Evolutionary conservation across 108 stramenopile species (phyloP).

Genomic region (Parietichytrium sp.): DNA sequence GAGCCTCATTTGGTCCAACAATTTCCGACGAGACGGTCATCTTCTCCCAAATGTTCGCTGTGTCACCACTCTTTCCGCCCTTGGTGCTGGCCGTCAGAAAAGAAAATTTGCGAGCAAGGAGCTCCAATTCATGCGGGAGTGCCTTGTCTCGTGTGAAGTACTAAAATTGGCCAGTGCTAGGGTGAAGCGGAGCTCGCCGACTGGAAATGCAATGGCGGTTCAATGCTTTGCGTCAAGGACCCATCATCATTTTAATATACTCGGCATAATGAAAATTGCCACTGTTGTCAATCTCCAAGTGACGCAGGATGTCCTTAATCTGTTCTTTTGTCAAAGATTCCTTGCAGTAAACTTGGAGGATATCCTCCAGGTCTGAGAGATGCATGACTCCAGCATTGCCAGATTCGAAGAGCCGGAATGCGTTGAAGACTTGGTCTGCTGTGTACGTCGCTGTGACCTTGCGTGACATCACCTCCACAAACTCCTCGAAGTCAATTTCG

Average conservation of each 20-base stretch:
- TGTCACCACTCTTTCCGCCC: no score
- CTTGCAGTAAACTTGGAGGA: constrained; percentile 60
- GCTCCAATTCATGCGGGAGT: no score
- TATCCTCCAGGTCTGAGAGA: constrained; percentile 51
- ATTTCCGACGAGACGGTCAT: no score
- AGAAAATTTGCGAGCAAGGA: no score
- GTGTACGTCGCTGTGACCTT: constrained; percentile 67
- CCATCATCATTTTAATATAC: constrained; percentile 68
- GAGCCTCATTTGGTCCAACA: no score
- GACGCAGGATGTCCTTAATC: constrained; percentile 62
- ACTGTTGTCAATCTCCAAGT: constrained; percentile 64
- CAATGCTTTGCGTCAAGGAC: no score
- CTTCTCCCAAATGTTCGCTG: no score
- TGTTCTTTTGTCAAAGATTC: constrained; percentile 65
- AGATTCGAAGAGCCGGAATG: constrained; percentile 66
- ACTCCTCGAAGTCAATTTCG: constrained; percentile 68
- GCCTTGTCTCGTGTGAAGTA: no score
- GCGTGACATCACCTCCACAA: constrained; percentile 55
- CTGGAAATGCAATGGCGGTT: no score
- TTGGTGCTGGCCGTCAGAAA: no score
- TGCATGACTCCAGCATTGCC: constrained; percentile 58
- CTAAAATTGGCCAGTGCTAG: no score
- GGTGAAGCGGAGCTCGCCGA: no score
- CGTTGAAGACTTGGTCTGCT: constrained; percentile 62
- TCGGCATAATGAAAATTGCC: constrained; percentile 67